Base-by-base conservation (phyloP, 2,329 filamentous ascomycete genomes). In the Pestalotiopsis sp. region DNA sequence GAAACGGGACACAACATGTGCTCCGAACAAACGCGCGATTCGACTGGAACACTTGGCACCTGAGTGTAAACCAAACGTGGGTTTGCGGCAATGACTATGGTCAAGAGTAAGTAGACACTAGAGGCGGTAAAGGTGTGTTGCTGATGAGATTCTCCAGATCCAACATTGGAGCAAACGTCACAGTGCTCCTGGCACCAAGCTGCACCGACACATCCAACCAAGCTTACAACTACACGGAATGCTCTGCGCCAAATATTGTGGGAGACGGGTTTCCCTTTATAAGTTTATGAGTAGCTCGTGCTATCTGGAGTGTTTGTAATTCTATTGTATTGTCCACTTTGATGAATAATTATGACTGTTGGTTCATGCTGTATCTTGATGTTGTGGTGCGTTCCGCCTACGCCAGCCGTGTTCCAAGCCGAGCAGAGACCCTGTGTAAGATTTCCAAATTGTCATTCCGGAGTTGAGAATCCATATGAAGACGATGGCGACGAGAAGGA, bases 401-500 rank as follows among this genome's bases (percentile, higher is more conserved):
- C 14, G 45, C 62, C 41, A 56, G 23, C 41, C 41, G 6, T 56
- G 13, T 65, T 52, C 6, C 39, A 65, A 20, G 14, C 39, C 27
- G 13, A 31, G 52, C 9, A 65, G 11, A 23, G 62, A 14, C n/a
- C 23, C 41, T 20, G 20, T 23, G 13, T 31, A 14, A 52, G 12
- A 36, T 9, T 14, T 27, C 31, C 27, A 52, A 17, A 27, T 25
- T 31, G 23, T n/a, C 27, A n/a, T 49, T 25, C 2, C 36, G 13
- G 31, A 36, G 17, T 45, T 45, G 23, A 41, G 12, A 13, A 74
- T 63, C 73, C 78, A 79, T 20, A 81, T 75, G 0, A 80, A 65
- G 1, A 82, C 65, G 11, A 83, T 70, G 23, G 81, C 68, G 4
- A 81, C 62, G 7, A 79, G 67, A 45, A 83, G 71, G 3, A 73